Evolutionary conservation across 495 filamentous ascomycete species (phyloP), one percentile per base, ranked within the genome.

Genomic region (Aspergillus coremiiformis): DNA sequence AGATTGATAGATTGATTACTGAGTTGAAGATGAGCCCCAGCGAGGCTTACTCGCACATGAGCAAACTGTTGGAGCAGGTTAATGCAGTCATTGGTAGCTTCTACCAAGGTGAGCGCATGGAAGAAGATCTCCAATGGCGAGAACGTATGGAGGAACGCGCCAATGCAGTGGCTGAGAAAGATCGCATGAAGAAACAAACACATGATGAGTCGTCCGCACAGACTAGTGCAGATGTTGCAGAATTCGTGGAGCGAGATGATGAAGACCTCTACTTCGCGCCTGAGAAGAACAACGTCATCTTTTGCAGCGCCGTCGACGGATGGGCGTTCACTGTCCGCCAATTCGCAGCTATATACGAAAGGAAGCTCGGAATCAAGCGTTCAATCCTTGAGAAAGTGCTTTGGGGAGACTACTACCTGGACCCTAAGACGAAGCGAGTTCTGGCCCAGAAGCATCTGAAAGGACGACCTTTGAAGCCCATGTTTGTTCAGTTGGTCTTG

Each of bases 281-380:
- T 0, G 94, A 97, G 65, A 95, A 92, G 61, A 93, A 96, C 57
- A 99, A 99, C 62, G 93, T 99, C 64, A 96, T 99, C 52, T 99
- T 99, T 59, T 88, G 90, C 72, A 96, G 90, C 62, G 93, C 93
- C 23, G 85, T 95, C 44, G 93, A 99, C 62, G 93, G 94, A 30
- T 99, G 93, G 93, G 93, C 93, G 1, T 99, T 97, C 57, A 99
- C 93, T 0, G 80, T 95, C 17, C 81, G 88, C 29, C 93, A 99
- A 63, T 99, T 99, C 65, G 93, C 93, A 7, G 80, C 79, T 4
- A 73, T 97, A 39, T 97, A 96, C 63, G 93, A 99, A 68, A 95
- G 89, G 74, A 99, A 97, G 60, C 81, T 99, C 5, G 92, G 93
- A 0, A 92, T 97, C 61, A 96, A 96, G 62, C 83, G 91, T 14